phyloP scores from a whole-genome alignment of 495 filamentous ascomycete species.

The Penicillium argentinense region DNA sequence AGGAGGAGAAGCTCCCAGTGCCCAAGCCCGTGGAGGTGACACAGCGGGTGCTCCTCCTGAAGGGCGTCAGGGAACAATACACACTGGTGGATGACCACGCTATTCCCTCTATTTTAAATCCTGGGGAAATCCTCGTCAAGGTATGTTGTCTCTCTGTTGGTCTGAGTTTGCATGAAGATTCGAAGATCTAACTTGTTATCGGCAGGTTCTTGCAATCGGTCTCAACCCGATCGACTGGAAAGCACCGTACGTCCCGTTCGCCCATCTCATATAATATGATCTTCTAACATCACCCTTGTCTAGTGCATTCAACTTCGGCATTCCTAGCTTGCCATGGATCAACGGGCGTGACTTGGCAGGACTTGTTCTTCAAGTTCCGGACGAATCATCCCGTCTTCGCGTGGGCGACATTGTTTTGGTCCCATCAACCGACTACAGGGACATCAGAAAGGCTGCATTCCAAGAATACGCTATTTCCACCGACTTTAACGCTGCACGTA shows the following conservation, averaged over 20 bases:
- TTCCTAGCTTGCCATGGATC: slow-evolving; percentile 64
- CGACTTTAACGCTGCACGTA: slow-evolving; percentile 60
- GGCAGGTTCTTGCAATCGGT: slow-evolving; percentile 55
- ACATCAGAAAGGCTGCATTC: slow-evolving; percentile 66
- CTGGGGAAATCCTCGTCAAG: slow-evolving; percentile 57
- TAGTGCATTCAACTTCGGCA: slow-evolving; percentile 64
- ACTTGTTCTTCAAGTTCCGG: slow-evolving; percentile 50
- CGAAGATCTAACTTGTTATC: slow-evolving; percentile 2
- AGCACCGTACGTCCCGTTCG: slow-evolving; percentile 51
- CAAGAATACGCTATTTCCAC: slow-evolving; percentile 66
- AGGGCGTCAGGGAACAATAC: slow-evolving; percentile 39
- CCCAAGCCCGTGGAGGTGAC: slow-evolving; percentile 10
- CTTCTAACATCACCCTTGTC: neutral
- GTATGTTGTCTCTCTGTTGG: slow-evolving; percentile 15
- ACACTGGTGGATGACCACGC: slow-evolving; percentile 46
- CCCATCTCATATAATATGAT: neutral
- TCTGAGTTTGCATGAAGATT: neutral
- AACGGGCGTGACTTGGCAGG: slow-evolving; percentile 65
- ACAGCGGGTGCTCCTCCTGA: slow-evolving; percentile 37
- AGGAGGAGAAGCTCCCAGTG: neutral
- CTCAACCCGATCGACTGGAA: slow-evolving; percentile 77
- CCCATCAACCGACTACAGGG: slow-evolving; percentile 69
- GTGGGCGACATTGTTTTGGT: slow-evolving; percentile 59
- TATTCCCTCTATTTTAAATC: slow-evolving; percentile 44
- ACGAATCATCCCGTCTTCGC: slow-evolving; percentile 43